Evolutionary conservation across 805 yeast genomes (phyloP), one percentile per base, ranked within the genome.

Genomic region (Pichia kluyveri): DNA sequence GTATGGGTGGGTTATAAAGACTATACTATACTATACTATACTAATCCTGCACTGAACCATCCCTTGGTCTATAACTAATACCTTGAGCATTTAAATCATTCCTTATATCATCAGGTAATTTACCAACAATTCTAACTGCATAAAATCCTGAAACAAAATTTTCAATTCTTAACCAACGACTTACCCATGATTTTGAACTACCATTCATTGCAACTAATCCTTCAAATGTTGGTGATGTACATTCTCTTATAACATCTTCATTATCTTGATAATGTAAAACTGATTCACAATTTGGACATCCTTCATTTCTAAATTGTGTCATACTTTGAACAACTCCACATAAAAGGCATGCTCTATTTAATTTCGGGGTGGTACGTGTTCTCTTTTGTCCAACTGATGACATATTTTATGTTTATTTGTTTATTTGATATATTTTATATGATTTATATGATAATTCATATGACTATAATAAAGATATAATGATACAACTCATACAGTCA

Each of bases 241-340:
- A 88, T 60, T 89, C 96, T 61, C 82, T 84, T 44, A 86, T 85
- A 37, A 87, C 78, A 18, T 84, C 80, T 45, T 89, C 95, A 59
- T 93, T 96, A 51, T 82, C 82, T 23, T 61, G 61, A 59, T 76
- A 80, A 55, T 85, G 89, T 59, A 91, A 74, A 30, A 91, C 79
- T 46, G 90, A 81, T 60, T 88, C 98, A 69, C 99, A 91, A 72
- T 91, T 91, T 14, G 99, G 98, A 67, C 99, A 91, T 8, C 98
- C 98, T 18, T 79, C 79, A 49, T 81, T 82, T 44, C 85, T 79
- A 63, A 93, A 93, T 59, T 75, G 76, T 49, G 72, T 76, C 56
- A 84, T 77, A 6, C 96, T 80, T 60, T 87, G 95, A 47, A 91
- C 86, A 47, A 91, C 76, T 5, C 97, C 98, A 68, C 99, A 91